These are phyloP conservation scores for Przewalskia tangutica DNA, from an alignment of 257 asterid species.

Conservation along the genomic window DNA sequence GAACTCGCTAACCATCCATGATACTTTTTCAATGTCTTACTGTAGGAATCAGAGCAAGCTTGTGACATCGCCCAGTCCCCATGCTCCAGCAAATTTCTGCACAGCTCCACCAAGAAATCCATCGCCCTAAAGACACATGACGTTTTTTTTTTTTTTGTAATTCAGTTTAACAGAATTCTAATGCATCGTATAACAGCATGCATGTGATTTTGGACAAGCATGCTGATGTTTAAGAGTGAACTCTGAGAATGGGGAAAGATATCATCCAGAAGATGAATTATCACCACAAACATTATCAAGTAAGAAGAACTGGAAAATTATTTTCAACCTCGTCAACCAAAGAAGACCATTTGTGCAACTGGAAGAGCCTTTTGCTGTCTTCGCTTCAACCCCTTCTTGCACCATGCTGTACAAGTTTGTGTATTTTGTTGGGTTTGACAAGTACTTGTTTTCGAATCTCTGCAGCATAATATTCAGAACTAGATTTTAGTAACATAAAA, in stretches of 20 bases:
- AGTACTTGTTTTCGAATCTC: conserved; percentile 89
- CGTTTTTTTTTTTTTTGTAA: neutral
- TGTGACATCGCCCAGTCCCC: conserved; percentile 91
- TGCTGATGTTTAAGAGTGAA: neutral
- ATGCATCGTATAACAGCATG: neutral
- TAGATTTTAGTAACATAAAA: neutral
- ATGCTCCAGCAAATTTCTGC: conserved; percentile 60
- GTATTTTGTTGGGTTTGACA: conserved; percentile 58
- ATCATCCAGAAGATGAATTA: neutral
- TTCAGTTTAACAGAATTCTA: neutral
- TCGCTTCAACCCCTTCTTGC: conserved; percentile 78
- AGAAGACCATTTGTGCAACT: conserved; percentile 97
- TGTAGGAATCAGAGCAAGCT: conserved; percentile 78
- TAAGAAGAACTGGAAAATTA: neutral
- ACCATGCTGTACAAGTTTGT: conserved; percentile 70
- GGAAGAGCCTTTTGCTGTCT: conserved; percentile 86
- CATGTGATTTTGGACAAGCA: neutral
- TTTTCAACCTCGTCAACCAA: conserved; percentile 85
- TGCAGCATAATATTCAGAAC: conserved; percentile 9
- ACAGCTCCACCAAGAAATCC: conserved; percentile 87
- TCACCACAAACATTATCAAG: neutral
- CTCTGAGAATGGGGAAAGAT: neutral
- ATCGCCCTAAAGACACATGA: conserved; percentile 56
- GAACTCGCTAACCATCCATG: conserved; percentile 99
- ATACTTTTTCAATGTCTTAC: conserved; percentile 74